A percentile compares a stretch with the other conserved stretches of the same genome.
phyloP scores from a whole-genome alignment of 768 basidiomycete species.

The Termitomyces sp. region DNA sequence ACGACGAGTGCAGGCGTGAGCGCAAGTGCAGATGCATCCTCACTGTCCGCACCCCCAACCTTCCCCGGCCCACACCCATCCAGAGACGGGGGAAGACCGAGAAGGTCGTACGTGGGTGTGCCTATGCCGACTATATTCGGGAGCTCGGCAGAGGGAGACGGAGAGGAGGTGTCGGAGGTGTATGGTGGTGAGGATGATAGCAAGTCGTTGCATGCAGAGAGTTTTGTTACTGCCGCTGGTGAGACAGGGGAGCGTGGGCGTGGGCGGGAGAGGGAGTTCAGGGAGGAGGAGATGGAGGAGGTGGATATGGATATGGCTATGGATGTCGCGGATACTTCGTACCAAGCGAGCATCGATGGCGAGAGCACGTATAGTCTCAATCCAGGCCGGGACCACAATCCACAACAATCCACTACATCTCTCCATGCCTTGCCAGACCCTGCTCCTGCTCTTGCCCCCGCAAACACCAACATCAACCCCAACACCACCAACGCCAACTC shows the following conservation, averaged over 20 bases:
- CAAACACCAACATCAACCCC: not conserved
- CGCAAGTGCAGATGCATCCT: not conserved
- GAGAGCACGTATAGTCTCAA: not conserved
- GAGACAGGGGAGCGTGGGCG: not conserved
- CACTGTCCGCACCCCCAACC: slow-evolving; percentile 46
- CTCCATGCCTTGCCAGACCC: slow-evolving; percentile 1
- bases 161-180: slow-evolving; percentile 27
- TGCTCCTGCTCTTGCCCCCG: not conserved
- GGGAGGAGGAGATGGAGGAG: not conserved
- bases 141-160: slow-evolving; percentile 22
- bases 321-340: slow-evolving; percentile 2
- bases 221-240: slow-evolving; percentile 50
- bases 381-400: not conserved
- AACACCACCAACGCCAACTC: slow-evolving; percentile 18
- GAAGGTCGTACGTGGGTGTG: slow-evolving; percentile 24
- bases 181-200: slow-evolving; percentile 31
- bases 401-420: not conserved
- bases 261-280: slow-evolving; percentile 5
- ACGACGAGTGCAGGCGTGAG: not conserved
- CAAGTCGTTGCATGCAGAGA: slow-evolving; percentile 51
- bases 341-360: not conserved
- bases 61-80: slow-evolving; percentile 39
- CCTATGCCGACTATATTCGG: slow-evolving; percentile 39
- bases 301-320: slow-evolving; percentile 11
- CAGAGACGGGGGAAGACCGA: slow-evolving; percentile 8